A percentile compares a stretch with the other conserved stretches of the same genome.
phyloP scores from a whole-genome alignment of 148 eudicot genomes.

The Cornus kousa region DNA sequence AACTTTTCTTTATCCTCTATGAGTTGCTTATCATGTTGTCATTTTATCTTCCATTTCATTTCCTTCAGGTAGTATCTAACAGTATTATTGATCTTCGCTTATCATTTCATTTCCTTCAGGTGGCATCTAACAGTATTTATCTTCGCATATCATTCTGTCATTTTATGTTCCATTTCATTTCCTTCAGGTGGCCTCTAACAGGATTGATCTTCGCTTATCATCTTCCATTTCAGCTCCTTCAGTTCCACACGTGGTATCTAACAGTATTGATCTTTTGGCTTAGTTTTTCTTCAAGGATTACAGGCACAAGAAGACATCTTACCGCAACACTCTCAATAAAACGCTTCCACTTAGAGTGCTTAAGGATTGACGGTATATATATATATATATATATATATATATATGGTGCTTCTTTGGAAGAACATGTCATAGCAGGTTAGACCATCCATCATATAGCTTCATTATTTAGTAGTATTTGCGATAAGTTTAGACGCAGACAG shows the following conservation, averaged over 20 bases:
- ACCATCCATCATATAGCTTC: neutral
- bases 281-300: neutral
- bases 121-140: neutral
- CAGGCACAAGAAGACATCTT: neutral
- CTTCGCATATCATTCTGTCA: neutral
- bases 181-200: no score
- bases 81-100: neutral
- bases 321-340: neutral
- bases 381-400: no score
- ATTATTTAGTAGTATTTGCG: neutral
- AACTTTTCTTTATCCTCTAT: neutral
- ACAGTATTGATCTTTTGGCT: neutral
- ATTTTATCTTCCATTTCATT: neutral
- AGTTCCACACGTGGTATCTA: no score
- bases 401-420: neutral
- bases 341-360: neutral
- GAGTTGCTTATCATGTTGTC: neutral
- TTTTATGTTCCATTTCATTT: no score
- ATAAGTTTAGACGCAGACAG: neutral
- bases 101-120: neutral
- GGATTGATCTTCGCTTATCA: no score
- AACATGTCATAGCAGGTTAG: slow-evolving; percentile 6
- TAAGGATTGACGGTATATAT: neutral
- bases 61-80: no score
- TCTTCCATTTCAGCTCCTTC: no score